Percentiles rank a stretch among this genome's conserved stretches.
Evolutionary conservation across 1,284 basidiomycete genomes (phyloP).

Genomic region (Ganoderma resinaceum): DNA sequence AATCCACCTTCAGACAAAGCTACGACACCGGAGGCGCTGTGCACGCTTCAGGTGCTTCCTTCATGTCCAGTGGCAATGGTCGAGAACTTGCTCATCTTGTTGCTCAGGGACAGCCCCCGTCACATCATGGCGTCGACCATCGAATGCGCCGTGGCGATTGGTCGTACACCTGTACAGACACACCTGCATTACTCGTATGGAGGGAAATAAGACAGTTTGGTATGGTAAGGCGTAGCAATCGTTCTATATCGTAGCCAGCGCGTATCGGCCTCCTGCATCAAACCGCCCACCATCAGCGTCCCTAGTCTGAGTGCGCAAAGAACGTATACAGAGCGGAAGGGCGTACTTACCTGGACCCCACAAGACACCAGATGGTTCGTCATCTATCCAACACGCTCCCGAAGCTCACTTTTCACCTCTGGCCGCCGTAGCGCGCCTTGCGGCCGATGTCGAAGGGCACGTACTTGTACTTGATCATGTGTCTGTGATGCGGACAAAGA

Average conservation of each 20-base stretch:
- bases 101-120: too few species aligned
- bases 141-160: neutral
- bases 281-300: neutral
- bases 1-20: too few species aligned
- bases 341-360: neutral
- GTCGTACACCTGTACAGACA: slow-evolving; percentile 13
- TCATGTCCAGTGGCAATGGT: too few species aligned
- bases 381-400: slow-evolving; percentile 4
- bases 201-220: slow-evolving; percentile 17
- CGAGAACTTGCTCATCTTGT: too few species aligned
- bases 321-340: neutral
- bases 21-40: too few species aligned
- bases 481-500: slow-evolving; percentile 56
- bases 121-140: neutral
- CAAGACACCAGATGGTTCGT: neutral
- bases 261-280: slow-evolving; percentile 7
- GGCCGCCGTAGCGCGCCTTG: slow-evolving; percentile 76
- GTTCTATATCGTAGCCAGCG: slow-evolving; percentile 28
- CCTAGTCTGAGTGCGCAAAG: neutral
- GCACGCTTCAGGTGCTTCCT: too few species aligned
- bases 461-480: slow-evolving; percentile 99
- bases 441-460: slow-evolving; percentile 92
- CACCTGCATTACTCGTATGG: slow-evolving; percentile 17
- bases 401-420: neutral
- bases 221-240: slow-evolving; percentile 31